These are phyloP conservation scores for Prunus yedoensis DNA, from an alignment of 331 rosid genomes.

Conservation along the genomic window DNA sequence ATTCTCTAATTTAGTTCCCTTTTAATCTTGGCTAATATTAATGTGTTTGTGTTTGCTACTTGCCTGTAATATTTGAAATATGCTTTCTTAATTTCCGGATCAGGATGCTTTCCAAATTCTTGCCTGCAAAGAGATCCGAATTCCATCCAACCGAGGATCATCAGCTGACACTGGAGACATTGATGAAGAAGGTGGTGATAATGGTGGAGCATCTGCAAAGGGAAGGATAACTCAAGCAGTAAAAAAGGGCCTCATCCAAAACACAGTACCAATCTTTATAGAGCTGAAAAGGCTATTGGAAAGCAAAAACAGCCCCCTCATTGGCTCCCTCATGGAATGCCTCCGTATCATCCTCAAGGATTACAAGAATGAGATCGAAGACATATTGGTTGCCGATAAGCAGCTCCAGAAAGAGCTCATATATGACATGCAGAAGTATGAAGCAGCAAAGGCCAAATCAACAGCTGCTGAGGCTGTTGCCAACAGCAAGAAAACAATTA, in stretches of 20 bases:
- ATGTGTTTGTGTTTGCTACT: background rate
- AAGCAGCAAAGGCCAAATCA: conserved; percentile 65
- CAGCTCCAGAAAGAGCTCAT: conserved; percentile 89
- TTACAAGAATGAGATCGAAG: conserved; percentile 85
- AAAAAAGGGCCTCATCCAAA: conserved; percentile 77
- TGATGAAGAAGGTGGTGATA: conserved; percentile 74
- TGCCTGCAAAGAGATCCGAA: conserved; percentile 84
- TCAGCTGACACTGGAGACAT: conserved; percentile 65
- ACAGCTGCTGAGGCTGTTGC: conserved; percentile 55
- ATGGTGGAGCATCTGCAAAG: conserved; percentile 59
- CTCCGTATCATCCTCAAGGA: conserved; percentile 85
- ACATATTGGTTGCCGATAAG: conserved; percentile 84
- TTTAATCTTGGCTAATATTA: background rate
- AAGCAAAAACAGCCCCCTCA: conserved; percentile 85
- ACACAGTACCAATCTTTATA: conserved; percentile 83
- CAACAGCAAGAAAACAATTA: conserved; percentile 37
- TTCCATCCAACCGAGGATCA: conserved; percentile 50
- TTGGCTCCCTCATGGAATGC: conserved; percentile 94
- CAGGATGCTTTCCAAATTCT: conserved; percentile 87
- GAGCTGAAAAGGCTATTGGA: conserved; percentile 83
- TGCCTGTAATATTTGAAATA: background rate
- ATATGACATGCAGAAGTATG: conserved; percentile 83
- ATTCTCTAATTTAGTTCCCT: background rate
- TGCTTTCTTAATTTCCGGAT: conserved; percentile 11
- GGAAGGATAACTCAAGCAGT: conserved; percentile 86